Evolutionary conservation across 2,329 filamentous ascomycete genomes (phyloP).

Genomic region (Gremmenia infestans): DNA sequence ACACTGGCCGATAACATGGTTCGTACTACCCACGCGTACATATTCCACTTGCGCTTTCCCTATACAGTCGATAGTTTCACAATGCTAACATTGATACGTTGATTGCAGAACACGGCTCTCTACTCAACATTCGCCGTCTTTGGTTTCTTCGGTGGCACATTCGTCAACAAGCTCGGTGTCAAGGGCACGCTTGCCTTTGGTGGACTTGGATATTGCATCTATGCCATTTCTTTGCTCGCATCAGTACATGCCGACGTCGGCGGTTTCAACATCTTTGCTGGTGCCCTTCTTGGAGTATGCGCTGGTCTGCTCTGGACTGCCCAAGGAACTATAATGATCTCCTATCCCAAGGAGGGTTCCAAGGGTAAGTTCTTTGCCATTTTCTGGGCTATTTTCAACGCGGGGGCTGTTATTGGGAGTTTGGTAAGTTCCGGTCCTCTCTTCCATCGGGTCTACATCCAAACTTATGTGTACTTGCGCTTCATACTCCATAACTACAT

Average conservation of each 20-base stretch:
- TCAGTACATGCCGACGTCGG: constrained; percentile 64
- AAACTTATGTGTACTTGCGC: too few species aligned
- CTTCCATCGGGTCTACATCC: background rate
- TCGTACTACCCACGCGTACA: constrained; percentile 1
- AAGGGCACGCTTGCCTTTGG: constrained; percentile 64
- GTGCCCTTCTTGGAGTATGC: constrained; percentile 70
- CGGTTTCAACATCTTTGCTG: constrained; percentile 72
- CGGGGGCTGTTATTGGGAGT: constrained; percentile 82
- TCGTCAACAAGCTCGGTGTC: constrained; percentile 72
- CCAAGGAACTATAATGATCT: constrained; percentile 84
- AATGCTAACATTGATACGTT: too few species aligned
- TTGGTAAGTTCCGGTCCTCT: constrained; percentile 37
- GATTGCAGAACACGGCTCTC: constrained; percentile 36
- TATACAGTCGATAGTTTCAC: too few species aligned
- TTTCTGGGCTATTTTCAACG: constrained; percentile 95
- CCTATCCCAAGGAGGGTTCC: constrained; percentile 72
- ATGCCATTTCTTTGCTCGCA: constrained; percentile 64
- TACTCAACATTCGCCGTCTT: constrained; percentile 51
- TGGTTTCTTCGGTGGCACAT: constrained; percentile 68
- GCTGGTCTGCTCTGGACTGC: constrained; percentile 78
- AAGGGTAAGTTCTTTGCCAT: constrained; percentile 87
- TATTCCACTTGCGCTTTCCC: background rate
- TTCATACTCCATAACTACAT: background rate
- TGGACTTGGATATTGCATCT: constrained; percentile 72
- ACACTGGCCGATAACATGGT: constrained; percentile 45